A percentile compares a stretch with the other conserved stretches of the same genome.
Evolutionary conservation across 1,284 basidiomycete species (phyloP).

Genomic region (Heterobasidion irregulare): DNA sequence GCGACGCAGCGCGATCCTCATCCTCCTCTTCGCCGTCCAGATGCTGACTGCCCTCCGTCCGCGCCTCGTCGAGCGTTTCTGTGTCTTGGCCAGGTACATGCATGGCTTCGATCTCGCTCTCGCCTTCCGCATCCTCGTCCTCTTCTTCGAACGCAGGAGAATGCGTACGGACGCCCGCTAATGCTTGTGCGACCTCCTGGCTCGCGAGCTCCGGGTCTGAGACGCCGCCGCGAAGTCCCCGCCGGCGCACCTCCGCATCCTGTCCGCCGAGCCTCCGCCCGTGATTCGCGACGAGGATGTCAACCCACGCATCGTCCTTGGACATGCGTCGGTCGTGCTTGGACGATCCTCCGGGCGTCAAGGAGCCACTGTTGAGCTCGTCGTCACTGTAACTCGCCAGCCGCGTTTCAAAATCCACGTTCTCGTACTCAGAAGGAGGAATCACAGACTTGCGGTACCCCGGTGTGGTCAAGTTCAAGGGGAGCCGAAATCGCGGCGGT

Average conservation of each 20-base stretch:
- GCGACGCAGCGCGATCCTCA: constrained; percentile 11
- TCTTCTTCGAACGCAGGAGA: constrained; percentile 40
- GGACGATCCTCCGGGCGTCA: constrained; percentile 12
- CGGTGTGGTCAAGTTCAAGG: constrained; percentile 39
- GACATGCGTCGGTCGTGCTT: constrained; percentile 47
- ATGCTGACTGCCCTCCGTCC: constrained; percentile 16
- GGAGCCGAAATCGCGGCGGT: constrained; percentile 49
- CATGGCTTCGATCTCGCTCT: constrained; percentile 4
- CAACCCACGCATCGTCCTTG: constrained; percentile 74
- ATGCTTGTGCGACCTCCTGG: constrained; percentile 60
- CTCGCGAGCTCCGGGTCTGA: constrained; percentile 66
- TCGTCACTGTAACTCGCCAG: constrained; percentile 60
- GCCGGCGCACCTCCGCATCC: constrained; percentile 36
- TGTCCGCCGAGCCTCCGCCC: constrained; percentile 51
- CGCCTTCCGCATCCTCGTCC: constrained; percentile 20
- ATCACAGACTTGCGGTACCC: constrained; percentile 41
- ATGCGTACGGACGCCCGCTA: constrained; percentile 52
- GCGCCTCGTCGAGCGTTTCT: constrained; percentile 4
- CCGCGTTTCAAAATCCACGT: constrained; percentile 68
- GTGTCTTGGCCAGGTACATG: constrained; percentile 3
- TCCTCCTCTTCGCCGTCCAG: constrained; percentile 17
- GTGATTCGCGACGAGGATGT: constrained; percentile 72
- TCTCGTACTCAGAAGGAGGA: constrained; percentile 57
- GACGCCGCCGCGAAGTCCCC: constrained; percentile 26
- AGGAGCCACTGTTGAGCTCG: constrained; percentile 28